A percentile compares a stretch with the other conserved stretches of the same genome.
Conservation (phyloP, 1,139 yeast species). For the Zygoascus hellenicus region DNA sequence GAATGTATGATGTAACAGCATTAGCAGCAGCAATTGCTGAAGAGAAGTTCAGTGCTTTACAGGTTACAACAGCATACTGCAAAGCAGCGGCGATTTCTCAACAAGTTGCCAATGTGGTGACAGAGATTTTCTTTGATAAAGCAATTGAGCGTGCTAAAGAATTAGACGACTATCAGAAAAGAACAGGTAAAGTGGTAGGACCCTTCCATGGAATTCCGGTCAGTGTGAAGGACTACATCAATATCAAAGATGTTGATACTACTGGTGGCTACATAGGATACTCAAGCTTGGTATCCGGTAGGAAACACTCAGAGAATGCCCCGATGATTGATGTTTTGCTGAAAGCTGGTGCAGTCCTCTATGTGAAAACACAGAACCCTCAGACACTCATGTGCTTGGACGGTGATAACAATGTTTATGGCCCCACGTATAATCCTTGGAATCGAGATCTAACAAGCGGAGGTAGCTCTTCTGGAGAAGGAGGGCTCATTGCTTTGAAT, state of each 20-base stretch:
- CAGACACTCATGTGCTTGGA: constrained; percentile 51
- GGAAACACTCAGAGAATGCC: constrained; percentile 27
- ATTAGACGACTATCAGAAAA: constrained; percentile 35
- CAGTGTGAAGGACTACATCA: constrained; percentile 48
- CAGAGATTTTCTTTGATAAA: constrained; percentile 31
- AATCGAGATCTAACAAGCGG: constrained; percentile 45
- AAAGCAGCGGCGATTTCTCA: constrained; percentile 55
- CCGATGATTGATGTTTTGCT: constrained; percentile 39
- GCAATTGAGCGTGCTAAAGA: constrained; percentile 36
- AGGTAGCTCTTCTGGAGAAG: constrained; percentile 63
- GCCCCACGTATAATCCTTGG: constrained; percentile 44
- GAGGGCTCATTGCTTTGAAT: constrained; percentile 46
- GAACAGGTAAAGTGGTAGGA: constrained; percentile 41
- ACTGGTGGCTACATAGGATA: constrained; percentile 23
- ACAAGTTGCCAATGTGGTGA: constrained; percentile 41
- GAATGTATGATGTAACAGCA: not conserved
- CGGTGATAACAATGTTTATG: constrained; percentile 43
- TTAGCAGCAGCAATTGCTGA: constrained; percentile 4
- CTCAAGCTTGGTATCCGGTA: constrained; percentile 22
- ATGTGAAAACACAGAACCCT: constrained; percentile 54
- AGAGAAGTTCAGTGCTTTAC: constrained; percentile 11
- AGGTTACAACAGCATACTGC: constrained; percentile 36
- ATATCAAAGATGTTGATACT: not conserved
- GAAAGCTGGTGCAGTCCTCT: constrained; percentile 49
- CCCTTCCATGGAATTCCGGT: constrained; percentile 48